Conservation (phyloP, 352 stramenopile species). For the Pythium grandisporangium region DNA sequence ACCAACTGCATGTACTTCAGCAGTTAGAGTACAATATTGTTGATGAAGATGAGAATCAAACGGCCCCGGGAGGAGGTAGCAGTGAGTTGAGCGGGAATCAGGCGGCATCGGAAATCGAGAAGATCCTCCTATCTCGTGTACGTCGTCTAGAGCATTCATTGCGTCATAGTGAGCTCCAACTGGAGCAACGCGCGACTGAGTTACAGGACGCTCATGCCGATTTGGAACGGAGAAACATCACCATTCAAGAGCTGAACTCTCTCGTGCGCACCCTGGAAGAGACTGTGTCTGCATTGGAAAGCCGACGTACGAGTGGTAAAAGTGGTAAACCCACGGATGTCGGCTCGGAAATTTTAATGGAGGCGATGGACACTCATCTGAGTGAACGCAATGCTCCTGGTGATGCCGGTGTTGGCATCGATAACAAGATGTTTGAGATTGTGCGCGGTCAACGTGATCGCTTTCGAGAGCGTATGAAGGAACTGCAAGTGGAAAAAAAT, state of each 20-base stretch:
- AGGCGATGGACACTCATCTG: constrained; percentile 61
- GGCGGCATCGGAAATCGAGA: constrained; percentile 33
- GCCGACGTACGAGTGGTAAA: constrained; percentile 7
- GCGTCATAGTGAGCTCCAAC: constrained; percentile 45
- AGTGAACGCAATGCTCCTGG: constrained; percentile 11
- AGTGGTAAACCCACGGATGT: constrained; percentile 21
- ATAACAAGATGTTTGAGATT: constrained; percentile 82
- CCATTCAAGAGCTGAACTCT: constrained; percentile 37
- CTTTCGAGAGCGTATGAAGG: constrained; percentile 79
- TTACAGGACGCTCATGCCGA: constrained; percentile 22
- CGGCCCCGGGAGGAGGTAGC: constrained; percentile 11
- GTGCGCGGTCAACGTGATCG: constrained; percentile 72
- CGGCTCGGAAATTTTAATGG: constrained; percentile 56
- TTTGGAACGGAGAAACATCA: constrained; percentile 19
- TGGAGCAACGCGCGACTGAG: constrained; percentile 23
- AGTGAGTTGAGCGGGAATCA: constrained; percentile 8
- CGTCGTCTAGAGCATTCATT: constrained; percentile 61
- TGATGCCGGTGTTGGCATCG: constrained; percentile 14
- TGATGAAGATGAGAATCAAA: constrained; percentile 34
- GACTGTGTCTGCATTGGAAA: constrained; percentile 52
- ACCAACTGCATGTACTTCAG: constrained; percentile 89
- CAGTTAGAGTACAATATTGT: constrained; percentile 87
- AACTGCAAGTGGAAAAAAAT: constrained; percentile 62
- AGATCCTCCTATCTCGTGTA: constrained; percentile 51
- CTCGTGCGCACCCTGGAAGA: constrained; percentile 59